Evolutionary conservation across 1,284 basidiomycete species (phyloP), one percentile per base, ranked within the genome.

Genomic region (Trametes pubescens): DNA sequence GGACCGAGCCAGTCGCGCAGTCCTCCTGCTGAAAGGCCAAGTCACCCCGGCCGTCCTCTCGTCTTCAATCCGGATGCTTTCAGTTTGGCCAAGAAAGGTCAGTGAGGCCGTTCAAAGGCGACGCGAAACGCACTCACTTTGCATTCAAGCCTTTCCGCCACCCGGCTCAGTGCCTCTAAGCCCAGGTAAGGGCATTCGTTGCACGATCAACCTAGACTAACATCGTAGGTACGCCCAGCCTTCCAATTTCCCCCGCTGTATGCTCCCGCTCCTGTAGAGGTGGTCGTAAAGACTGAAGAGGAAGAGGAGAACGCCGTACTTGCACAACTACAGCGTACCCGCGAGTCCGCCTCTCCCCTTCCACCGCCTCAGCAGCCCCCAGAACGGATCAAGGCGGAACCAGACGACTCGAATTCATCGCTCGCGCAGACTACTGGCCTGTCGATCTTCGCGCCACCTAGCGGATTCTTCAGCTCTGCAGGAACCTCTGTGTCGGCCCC

Each of bases 221-320:
- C 14, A 3, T n/a, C 4, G 6, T 43, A 7, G 6, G 40, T n/a
- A n/a, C 18, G 14, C 6, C 6, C 40, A 43, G 40, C 18, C 40
- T 43, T 43, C 18, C 40, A 43, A 18, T 43, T n/a, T 16, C 18
- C 40, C 40, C 37, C 37, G 37, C 37, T 38, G 14, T 18, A 43
- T 43, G 40, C 21, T 40, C 13, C 51, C 8, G 32, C 51, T 37
- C 9, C 40, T 43, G 16, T 7, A 7, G 13, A 22, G 29, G 44
- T 29, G 0, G 10, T 4, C 43, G 32, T 47, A n/a, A 37, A 56
- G 32, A 37, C 32, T n/a, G 54, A 56, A 21, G 54, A 46, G 21
- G 54, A 55, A 13, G 53, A 56, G 32, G 54, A 56, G 34, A 35
- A 37, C 5, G n/a, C 21, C 18, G 54, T 56, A 11, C 43, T 56